Evolutionary conservation across 139 green algal genomes (phyloP).

Genomic region (Ulvella scutata): DNA sequence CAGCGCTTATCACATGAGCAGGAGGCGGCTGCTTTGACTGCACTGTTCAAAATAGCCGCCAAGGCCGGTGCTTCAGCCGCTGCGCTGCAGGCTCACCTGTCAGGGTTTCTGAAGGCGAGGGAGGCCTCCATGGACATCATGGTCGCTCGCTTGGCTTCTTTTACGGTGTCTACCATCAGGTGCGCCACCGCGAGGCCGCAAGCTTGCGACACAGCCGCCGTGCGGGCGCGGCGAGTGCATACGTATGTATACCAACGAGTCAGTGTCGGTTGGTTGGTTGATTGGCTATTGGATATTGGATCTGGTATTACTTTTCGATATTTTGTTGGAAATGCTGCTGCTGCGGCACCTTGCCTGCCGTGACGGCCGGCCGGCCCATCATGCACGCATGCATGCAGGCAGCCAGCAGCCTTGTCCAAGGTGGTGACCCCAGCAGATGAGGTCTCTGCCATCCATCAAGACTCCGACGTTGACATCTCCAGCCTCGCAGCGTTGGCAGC

Average conservation of each 20-base stretch:
- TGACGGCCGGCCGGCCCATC: too few relatives aligned
- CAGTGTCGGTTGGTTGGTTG: too few relatives aligned
- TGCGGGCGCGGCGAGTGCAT: too few relatives aligned
- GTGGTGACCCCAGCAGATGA: not conserved
- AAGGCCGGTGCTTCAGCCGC: not conserved
- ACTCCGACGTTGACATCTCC: not conserved
- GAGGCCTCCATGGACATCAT: not conserved
- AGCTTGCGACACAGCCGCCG: too few relatives aligned
- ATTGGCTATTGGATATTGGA: too few relatives aligned
- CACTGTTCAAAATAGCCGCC: not conserved
- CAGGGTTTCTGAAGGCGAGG: not conserved
- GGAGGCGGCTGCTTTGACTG: not conserved
- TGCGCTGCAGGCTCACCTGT: not conserved
- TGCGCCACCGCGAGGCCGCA: not conserved
- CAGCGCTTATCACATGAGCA: not conserved
- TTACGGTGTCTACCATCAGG: not conserved
- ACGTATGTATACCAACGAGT: too few relatives aligned
- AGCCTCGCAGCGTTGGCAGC: not conserved
- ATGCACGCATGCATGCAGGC: slow-evolving; percentile 1
- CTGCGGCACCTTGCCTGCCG: too few relatives aligned
- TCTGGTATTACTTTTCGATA: too few relatives aligned
- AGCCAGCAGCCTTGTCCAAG: not conserved
- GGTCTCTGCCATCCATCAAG: not conserved
- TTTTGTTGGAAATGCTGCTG: too few relatives aligned
- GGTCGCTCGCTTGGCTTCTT: not conserved